Conservation (phyloP, 768 basidiomycete species). For the Calocybe indica region DNA sequence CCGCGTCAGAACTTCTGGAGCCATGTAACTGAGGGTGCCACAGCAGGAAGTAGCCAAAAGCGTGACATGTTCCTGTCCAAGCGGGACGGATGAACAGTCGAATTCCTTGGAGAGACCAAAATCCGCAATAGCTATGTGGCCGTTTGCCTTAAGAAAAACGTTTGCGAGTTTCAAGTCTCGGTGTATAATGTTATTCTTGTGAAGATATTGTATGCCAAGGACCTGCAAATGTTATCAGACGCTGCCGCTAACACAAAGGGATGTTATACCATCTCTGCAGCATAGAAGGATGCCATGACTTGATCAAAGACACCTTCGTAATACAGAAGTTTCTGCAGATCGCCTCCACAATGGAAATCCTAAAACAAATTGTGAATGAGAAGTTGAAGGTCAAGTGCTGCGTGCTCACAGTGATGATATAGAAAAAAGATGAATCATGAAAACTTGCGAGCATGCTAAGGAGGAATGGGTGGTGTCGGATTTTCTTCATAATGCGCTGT, state of each 20-base stretch:
- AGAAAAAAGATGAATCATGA: slow-evolving; percentile 9
- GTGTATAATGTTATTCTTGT: slow-evolving; percentile 6
- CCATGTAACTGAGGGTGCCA: slow-evolving; percentile 10
- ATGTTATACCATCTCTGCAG: slow-evolving; percentile 19
- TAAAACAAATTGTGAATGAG: not conserved
- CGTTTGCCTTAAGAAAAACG: slow-evolving; percentile 5
- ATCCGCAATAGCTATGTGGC: slow-evolving; percentile 9
- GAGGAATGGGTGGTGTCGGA: slow-evolving; percentile 7
- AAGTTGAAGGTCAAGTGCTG: not conserved
- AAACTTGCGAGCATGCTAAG: slow-evolving; percentile 10
- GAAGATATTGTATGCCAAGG: slow-evolving; percentile 5
- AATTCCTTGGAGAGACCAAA: slow-evolving; percentile 8
- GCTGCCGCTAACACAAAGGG: too few species aligned
- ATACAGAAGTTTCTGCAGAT: slow-evolving; percentile 5
- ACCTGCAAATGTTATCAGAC: slow-evolving; percentile 1
- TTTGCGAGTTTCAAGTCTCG: slow-evolving; percentile 11
- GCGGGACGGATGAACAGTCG: not conserved
- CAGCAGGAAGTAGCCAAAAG: slow-evolving; percentile 2
- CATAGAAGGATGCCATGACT: slow-evolving; percentile 16
- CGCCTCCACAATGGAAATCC: slow-evolving; percentile 10
- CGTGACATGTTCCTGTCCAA: not conserved
- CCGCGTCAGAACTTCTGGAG: slow-evolving; percentile 6
- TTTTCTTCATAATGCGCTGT: slow-evolving; percentile 6
- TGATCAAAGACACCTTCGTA: slow-evolving; percentile 3
- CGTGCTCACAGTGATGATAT: slow-evolving; percentile 11